phyloP scores from a whole-genome alignment of 1,284 basidiomycete genomes.

The Ceratobasidium sp. region DNA sequence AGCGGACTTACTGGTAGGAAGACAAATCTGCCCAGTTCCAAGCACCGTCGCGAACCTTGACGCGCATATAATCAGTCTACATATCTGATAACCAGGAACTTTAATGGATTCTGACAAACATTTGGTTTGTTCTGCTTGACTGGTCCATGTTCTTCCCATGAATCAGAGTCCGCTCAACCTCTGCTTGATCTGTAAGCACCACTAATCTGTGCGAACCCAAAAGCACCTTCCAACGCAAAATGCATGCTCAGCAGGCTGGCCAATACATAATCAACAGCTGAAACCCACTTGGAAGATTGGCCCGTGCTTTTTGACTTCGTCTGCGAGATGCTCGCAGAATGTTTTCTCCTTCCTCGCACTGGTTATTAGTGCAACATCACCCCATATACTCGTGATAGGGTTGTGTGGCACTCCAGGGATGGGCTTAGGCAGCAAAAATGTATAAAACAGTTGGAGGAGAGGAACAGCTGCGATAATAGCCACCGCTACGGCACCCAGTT shows the following conservation, averaged over 20 bases:
- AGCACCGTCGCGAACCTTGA: constrained; percentile 27
- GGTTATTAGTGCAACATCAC: constrained; percentile 11
- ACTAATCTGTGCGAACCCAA: not conserved
- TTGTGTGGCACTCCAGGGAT: constrained; percentile 33
- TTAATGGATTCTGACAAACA: not conserved
- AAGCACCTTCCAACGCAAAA: constrained; percentile 16
- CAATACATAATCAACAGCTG: too few relatives aligned
- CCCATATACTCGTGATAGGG: constrained; percentile 28
- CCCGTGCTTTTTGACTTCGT: constrained; percentile 13
- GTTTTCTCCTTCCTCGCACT: not conserved
- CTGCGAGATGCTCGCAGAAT: constrained; percentile 16
- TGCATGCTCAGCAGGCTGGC: too few relatives aligned
- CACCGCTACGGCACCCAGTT: too few relatives aligned
- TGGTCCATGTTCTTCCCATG: constrained; percentile 7
- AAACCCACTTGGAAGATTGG: constrained; percentile 11
- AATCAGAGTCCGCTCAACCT: constrained; percentile 21
- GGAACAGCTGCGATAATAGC: not conserved
- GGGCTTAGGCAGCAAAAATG: constrained; percentile 13
- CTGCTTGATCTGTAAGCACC: constrained; percentile 13
- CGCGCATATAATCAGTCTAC: too few relatives aligned
- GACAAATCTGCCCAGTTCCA: constrained; percentile 1
- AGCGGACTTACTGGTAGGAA: constrained; percentile 19
- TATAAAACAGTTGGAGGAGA: not conserved
- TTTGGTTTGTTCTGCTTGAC: not conserved
- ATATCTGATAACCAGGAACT: too few relatives aligned